Conservation (phyloP, 352 stramenopile genomes). For the Pythium phragmiticola region DNA sequence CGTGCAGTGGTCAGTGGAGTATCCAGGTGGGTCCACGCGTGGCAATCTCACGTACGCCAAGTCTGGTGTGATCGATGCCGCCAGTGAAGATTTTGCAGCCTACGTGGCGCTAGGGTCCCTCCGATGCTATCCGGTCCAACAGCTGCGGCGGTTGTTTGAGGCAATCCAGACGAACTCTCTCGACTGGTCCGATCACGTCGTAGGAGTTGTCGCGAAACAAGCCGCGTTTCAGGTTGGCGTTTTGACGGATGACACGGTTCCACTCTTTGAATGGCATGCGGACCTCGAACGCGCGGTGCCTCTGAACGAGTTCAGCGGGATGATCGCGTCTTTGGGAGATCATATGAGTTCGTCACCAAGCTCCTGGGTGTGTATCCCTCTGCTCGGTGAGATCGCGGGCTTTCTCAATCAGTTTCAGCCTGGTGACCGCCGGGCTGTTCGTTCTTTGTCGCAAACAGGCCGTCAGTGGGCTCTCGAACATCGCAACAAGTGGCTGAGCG, state of each 20-base stretch:
- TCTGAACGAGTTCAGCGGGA: neutral
- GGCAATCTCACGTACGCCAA: conserved; percentile 13
- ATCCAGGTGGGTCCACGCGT: conserved; percentile 1
- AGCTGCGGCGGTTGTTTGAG: conserved; percentile 10
- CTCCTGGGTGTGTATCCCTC: conserved; percentile 6
- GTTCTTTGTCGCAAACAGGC: neutral
- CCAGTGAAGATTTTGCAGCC: conserved; percentile 4
- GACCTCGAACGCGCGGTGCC: neutral
- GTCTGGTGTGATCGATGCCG: neutral
- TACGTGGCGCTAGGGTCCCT: conserved; percentile 3
- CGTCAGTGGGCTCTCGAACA: conserved; percentile 7
- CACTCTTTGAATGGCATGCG: conserved; percentile 2
- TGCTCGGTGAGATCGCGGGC: conserved; percentile 13
- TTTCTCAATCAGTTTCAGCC: conserved; percentile 11
- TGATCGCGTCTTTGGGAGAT: neutral
- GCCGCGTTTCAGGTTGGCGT: conserved; percentile 10
- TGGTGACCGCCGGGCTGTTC: neutral
- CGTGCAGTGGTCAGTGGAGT: conserved; percentile 4
- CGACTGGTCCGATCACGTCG: conserved; percentile 6
- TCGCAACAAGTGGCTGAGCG: conserved; percentile 11
- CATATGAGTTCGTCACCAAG: conserved; percentile 3
- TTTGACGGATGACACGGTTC: neutral
- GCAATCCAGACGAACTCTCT: conserved; percentile 5
- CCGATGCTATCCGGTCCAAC: conserved; percentile 5
- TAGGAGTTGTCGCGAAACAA: conserved; percentile 6